phyloP scores from a whole-genome alignment of 1,284 basidiomycete species.

The Erythrobasidium hasegawianum region DNA sequence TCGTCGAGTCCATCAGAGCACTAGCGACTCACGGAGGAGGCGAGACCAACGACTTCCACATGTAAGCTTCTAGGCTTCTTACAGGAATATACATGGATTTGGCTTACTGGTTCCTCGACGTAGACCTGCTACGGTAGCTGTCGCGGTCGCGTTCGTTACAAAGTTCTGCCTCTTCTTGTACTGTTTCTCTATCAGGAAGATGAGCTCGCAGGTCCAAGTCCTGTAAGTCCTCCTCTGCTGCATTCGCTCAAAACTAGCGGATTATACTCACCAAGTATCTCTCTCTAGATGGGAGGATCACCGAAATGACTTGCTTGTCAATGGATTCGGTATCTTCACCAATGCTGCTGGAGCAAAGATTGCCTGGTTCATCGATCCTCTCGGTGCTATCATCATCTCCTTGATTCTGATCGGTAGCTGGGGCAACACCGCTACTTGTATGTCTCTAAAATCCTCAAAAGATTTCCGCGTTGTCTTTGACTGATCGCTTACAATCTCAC shows the following conservation, averaged over 20 bases:
- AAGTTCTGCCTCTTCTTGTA: conserved; percentile 84
- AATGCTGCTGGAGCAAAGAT: conserved; percentile 75
- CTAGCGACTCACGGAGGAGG: conserved; percentile 59
- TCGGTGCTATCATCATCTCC: conserved; percentile 61
- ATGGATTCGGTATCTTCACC: conserved; percentile 71
- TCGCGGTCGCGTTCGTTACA: conserved; percentile 53
- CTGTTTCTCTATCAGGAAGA: conserved; percentile 70
- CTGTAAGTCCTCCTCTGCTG: conserved; percentile 51
- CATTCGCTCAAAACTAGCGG: too few relatives aligned
- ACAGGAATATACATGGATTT: too few relatives aligned
- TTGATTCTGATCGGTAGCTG: conserved; percentile 76
- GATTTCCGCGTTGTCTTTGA: too few relatives aligned
- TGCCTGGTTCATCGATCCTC: conserved; percentile 68
- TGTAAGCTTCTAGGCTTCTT: too few relatives aligned
- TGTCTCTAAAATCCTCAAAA: too few relatives aligned
- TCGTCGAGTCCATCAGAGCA: conserved; percentile 74
- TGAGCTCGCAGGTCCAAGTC: conserved; percentile 83
- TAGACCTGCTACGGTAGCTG: background rate
- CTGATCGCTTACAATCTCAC: conserved; percentile 56
- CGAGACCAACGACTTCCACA: conserved; percentile 65
- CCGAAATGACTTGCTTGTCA: conserved; percentile 41
- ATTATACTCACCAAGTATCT: too few relatives aligned
- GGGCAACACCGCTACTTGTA: conserved; percentile 50
- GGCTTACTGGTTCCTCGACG: too few relatives aligned
- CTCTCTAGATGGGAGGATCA: conserved; percentile 35